Evolutionary conservation across 805 yeast species (phyloP).

Genomic region (Ogataea corticis): DNA sequence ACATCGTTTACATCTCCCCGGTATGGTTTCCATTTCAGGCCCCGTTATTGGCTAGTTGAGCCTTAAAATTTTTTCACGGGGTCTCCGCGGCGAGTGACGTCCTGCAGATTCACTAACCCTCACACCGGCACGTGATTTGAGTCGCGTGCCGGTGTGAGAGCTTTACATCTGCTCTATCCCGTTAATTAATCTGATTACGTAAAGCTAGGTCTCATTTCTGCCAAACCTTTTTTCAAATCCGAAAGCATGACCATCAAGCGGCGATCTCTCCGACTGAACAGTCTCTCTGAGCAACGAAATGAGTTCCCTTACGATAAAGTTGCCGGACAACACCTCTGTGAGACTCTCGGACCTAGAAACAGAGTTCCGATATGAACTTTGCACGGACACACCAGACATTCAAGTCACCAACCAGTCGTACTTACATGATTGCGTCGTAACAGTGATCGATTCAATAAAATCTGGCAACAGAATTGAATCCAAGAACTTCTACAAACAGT

Average conservation of each 20-base stretch:
- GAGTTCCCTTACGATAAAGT: not conserved
- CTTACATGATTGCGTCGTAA: not conserved
- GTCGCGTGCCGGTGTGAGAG: too few relatives aligned
- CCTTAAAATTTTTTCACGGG: not conserved
- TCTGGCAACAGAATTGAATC: constrained; percentile 47
- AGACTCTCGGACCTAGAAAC: not conserved
- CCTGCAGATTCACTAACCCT: too few relatives aligned
- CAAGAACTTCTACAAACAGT: constrained; percentile 39
- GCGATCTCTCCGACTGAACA: not conserved
- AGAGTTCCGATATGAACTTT: constrained; percentile 2
- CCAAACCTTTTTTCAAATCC: too few relatives aligned
- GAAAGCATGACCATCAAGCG: too few relatives aligned
- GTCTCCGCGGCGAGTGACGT: too few relatives aligned
- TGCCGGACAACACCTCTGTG: not conserved
- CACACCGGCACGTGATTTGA: too few relatives aligned
- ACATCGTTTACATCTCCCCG: too few relatives aligned
- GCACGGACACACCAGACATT: not conserved
- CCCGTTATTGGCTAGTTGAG: not conserved
- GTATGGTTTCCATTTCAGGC: not conserved
- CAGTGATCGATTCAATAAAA: constrained; percentile 48
- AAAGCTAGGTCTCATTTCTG: too few relatives aligned
- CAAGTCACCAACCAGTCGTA: not conserved
- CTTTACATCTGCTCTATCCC: too few relatives aligned
- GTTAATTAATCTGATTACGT: too few relatives aligned
- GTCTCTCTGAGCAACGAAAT: not conserved